Conservation (phyloP, 1,139 yeast species). For the Scheffersomyces parashehatae region DNA sequence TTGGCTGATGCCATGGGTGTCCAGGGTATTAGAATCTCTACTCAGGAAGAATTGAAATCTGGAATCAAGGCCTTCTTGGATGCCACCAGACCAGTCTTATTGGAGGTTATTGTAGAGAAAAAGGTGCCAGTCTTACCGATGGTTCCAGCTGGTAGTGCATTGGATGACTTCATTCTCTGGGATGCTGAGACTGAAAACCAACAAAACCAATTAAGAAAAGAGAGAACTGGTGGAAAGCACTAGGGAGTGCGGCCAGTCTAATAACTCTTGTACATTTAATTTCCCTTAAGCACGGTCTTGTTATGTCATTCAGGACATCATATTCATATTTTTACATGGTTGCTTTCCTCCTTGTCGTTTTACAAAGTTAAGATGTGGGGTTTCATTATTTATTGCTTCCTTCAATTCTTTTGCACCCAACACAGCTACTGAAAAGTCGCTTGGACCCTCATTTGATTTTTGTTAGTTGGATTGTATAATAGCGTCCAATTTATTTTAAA, state of each 20-base stretch:
- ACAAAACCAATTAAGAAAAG: constrained; percentile 62
- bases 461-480: too few relatives aligned
- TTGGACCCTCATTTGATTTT: neutral
- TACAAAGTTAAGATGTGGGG: neutral
- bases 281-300: neutral
- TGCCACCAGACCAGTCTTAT: constrained; percentile 76
- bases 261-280: neutral
- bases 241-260: constrained; percentile 10
- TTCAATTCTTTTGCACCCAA: neutral
- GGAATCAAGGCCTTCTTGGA: constrained; percentile 71
- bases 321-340: neutral
- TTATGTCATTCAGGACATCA: neutral
- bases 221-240: constrained; percentile 60
- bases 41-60: constrained; percentile 57
- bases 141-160: constrained; percentile 96
- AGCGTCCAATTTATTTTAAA: too few relatives aligned
- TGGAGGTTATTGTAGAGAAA: constrained; percentile 90
- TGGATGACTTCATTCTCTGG: constrained; percentile 87
- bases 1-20: constrained; percentile 94
- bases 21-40: constrained; percentile 72
- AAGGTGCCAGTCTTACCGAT: constrained; percentile 98
- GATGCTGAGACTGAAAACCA: constrained; percentile 78
- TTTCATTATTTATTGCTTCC: neutral
- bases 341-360: too few relatives aligned
- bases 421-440: neutral